A percentile compares a stretch with the other conserved stretches of the same genome.
These are phyloP conservation scores for Sarcodon aspratus DNA, from an alignment of 768 basidiomycete species.

Conservation along the genomic window DNA sequence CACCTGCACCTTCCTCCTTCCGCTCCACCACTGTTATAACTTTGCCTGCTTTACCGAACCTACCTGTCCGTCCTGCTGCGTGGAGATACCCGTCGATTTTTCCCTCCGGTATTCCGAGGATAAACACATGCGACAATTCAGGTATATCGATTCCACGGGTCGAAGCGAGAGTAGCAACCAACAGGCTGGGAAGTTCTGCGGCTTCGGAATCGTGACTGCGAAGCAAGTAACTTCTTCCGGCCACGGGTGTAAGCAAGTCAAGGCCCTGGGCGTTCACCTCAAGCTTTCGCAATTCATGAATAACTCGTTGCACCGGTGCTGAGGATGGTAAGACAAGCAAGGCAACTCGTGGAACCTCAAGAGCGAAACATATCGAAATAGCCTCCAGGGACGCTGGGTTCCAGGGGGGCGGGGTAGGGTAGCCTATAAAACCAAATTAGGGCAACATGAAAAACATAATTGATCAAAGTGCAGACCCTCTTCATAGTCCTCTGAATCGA, in stretches of 20 bases:
- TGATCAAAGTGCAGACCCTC: no score
- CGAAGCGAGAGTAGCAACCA: slow-evolving; percentile 60
- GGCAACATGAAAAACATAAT: no score
- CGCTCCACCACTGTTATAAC: slow-evolving; percentile 45
- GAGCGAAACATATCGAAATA: slow-evolving; percentile 56
- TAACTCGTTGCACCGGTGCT: slow-evolving; percentile 47
- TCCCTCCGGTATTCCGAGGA: slow-evolving; percentile 45
- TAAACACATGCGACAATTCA: slow-evolving; percentile 62
- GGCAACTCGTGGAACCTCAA: slow-evolving; percentile 59
- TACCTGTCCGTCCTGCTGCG: slow-evolving; percentile 58
- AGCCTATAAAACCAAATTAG: background rate
- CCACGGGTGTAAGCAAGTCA: slow-evolving; percentile 35
- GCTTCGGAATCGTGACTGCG: slow-evolving; percentile 14
- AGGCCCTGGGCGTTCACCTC: slow-evolving; percentile 58
- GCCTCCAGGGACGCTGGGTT: slow-evolving; percentile 51
- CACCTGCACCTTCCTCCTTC: slow-evolving; percentile 17
- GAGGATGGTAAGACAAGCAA: slow-evolving; percentile 58
- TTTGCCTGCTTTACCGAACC: slow-evolving; percentile 55
- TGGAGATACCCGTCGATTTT: slow-evolving; percentile 13
- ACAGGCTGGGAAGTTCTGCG: slow-evolving; percentile 42
- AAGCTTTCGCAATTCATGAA: slow-evolving; percentile 51
- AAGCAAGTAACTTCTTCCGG: slow-evolving; percentile 32
- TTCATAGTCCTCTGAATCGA: no score
- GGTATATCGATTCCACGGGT: slow-evolving; percentile 68
- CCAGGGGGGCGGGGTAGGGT: slow-evolving; percentile 35